phyloP scores from a whole-genome alignment of 345 rosid genomes.

The Rubroshorea leprosula region DNA sequence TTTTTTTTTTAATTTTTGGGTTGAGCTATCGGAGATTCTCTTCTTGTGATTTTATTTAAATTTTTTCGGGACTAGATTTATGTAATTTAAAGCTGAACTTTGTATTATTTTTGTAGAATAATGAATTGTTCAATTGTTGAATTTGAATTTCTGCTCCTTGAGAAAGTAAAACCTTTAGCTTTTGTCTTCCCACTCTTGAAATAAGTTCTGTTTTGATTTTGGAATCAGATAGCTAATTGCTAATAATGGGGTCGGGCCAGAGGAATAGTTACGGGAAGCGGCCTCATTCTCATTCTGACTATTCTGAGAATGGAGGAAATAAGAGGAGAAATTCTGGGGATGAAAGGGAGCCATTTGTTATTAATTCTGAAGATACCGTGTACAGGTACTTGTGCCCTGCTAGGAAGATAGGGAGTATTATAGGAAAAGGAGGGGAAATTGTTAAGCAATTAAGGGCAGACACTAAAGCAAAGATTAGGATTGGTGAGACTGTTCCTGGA shows the following conservation, averaged over 20 bases:
- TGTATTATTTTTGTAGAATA: no score
- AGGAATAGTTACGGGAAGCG: conserved; percentile 82
- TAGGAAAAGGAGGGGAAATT: conserved; percentile 94
- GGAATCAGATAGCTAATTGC: conserved; percentile 12
- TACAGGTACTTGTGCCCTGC: conserved; percentile 79
- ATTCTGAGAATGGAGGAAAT: conserved; percentile 52
- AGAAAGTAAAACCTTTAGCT: no score
- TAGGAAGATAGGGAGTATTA: conserved; percentile 89
- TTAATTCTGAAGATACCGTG: conserved; percentile 71
- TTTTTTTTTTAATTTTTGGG: no score
- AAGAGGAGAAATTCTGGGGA: conserved; percentile 72
- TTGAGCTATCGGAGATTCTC: no score
- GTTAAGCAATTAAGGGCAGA: conserved; percentile 84
- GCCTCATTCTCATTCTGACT: conserved; percentile 62
- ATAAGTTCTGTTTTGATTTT: neutral
- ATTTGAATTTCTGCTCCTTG: no score
- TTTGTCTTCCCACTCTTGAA: no score
- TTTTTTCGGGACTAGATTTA: no score
- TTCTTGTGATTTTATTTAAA: no score
- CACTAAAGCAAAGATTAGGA: conserved; percentile 80
- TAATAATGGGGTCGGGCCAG: conserved; percentile 56
- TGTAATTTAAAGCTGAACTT: no score
- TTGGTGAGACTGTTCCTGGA: conserved; percentile 71
- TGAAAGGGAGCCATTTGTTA: conserved; percentile 59
- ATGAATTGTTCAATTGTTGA: no score